phyloP scores from a whole-genome alignment of 768 basidiomycete species.

The Dendrothele bispora region DNA sequence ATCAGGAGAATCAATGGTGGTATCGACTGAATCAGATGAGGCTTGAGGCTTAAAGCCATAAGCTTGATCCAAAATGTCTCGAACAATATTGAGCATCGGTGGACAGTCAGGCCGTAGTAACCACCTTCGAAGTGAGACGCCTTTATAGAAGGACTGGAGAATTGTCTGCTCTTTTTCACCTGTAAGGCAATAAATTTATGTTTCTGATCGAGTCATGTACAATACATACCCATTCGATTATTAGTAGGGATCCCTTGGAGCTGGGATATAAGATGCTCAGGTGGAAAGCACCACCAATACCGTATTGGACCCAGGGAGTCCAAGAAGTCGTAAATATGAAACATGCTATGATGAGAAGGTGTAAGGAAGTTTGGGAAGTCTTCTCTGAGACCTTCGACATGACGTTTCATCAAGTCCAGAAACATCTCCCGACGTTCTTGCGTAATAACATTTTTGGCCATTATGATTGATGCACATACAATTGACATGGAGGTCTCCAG shows the following conservation, averaged over 20 bases:
- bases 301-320: constrained; percentile 9
- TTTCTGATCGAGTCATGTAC: neutral
- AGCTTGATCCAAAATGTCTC: constrained; percentile 13
- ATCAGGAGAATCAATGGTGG: neutral
- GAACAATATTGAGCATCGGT: constrained; percentile 5
- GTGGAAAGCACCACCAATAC: constrained; percentile 26
- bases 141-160: constrained; percentile 14
- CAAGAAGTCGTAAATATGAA: constrained; percentile 18
- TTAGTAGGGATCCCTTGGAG: constrained; percentile 21
- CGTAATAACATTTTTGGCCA: neutral
- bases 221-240: constrained; percentile 15
- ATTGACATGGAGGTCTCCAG: constrained; percentile 2
- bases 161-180: constrained; percentile 11
- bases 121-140: constrained; percentile 11
- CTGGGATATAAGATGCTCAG: constrained; percentile 19
- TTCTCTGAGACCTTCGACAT: constrained; percentile 6
- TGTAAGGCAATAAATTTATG: neutral
- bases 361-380: constrained; percentile 10
- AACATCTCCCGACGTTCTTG: neutral
- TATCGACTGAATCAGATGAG: neutral
- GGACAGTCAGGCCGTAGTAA: constrained; percentile 10
- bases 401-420: neutral
- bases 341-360: neutral
- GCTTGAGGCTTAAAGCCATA: neutral
- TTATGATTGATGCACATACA: neutral